Evolutionary conservation across 2,329 filamentous ascomycete species (phyloP).

Genomic region (Raffaelea albimanens): DNA sequence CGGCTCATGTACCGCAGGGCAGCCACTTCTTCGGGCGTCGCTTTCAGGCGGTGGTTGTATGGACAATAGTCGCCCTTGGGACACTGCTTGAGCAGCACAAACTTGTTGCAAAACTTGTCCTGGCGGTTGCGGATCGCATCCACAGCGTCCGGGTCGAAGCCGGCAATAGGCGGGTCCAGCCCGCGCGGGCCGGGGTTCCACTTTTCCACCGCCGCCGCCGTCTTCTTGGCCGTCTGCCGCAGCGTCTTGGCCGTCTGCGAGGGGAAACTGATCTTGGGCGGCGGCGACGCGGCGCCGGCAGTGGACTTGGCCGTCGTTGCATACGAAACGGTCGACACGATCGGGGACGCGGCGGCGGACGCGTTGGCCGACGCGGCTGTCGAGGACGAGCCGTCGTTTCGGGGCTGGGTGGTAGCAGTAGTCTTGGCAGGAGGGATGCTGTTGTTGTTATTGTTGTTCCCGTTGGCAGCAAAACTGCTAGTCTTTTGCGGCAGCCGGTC

Average conservation of each 20-base stretch:
- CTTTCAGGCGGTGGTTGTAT: no score
- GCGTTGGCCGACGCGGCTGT: neutral
- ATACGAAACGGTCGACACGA: neutral
- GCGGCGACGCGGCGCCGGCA: slow-evolving; percentile 1
- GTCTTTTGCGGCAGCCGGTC: no score
- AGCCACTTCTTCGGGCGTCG: no score
- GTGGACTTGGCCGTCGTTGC: neutral
- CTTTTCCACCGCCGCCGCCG: neutral
- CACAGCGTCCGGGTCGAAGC: slow-evolving; percentile 33
- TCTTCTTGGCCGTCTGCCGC: slow-evolving; percentile 16
- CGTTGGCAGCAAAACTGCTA: no score
- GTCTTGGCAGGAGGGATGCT: no score
- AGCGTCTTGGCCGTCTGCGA: slow-evolving; percentile 17
- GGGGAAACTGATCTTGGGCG: slow-evolving; percentile 27
- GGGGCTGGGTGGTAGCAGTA: no score
- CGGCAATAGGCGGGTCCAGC: slow-evolving; percentile 42
- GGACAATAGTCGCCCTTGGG: no score
- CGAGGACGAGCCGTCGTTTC: no score
- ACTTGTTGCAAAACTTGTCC: slow-evolving; percentile 53
- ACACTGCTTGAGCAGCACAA: slow-evolving; percentile 49
- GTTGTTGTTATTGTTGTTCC: no score
- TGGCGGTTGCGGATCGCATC: slow-evolving; percentile 48
- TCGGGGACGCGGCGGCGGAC: neutral
- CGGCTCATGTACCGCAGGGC: no score
- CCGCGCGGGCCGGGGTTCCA: slow-evolving; percentile 49